Conservation (phyloP, 2,329 filamentous ascomycete species). For the Alternaria incomplexa region DNA sequence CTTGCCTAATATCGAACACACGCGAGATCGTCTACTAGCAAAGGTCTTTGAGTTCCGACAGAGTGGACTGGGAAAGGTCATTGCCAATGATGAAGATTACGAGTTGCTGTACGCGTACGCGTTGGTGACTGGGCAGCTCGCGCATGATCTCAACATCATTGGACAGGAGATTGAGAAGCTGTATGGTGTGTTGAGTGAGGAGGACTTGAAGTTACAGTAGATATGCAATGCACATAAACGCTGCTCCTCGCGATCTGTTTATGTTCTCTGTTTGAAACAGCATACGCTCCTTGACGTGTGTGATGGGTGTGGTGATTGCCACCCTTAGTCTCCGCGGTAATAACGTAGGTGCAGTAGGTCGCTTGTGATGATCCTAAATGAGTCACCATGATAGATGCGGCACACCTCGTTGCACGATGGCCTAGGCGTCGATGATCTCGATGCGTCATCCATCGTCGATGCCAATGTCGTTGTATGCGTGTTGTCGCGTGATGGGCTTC, state of each 20-base stretch:
- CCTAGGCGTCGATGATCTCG: background rate
- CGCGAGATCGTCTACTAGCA: slow-evolving; percentile 81
- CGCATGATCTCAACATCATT: slow-evolving; percentile 61
- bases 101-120: slow-evolving; percentile 90
- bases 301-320: background rate
- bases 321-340: background rate
- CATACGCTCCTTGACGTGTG: background rate
- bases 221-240: background rate
- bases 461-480: background rate
- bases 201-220: slow-evolving; percentile 61
- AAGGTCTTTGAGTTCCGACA: slow-evolving; percentile 88
- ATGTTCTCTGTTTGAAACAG: background rate
- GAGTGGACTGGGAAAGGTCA: slow-evolving; percentile 59
- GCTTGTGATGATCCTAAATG: background rate
- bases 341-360: background rate
- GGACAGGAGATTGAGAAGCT: slow-evolving; percentile 63
- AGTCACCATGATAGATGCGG: background rate
- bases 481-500: background rate
- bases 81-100: slow-evolving; percentile 78
- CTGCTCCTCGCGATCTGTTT: background rate
- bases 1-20: slow-evolving; percentile 80
- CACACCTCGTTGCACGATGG: background rate
- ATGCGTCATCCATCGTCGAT: background rate
- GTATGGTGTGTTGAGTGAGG: slow-evolving; percentile 67
- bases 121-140: slow-evolving; percentile 66